phyloP scores from a whole-genome alignment of 2,329 filamentous ascomycete genomes.

The Trichophyton mentagrophytes region DNA sequence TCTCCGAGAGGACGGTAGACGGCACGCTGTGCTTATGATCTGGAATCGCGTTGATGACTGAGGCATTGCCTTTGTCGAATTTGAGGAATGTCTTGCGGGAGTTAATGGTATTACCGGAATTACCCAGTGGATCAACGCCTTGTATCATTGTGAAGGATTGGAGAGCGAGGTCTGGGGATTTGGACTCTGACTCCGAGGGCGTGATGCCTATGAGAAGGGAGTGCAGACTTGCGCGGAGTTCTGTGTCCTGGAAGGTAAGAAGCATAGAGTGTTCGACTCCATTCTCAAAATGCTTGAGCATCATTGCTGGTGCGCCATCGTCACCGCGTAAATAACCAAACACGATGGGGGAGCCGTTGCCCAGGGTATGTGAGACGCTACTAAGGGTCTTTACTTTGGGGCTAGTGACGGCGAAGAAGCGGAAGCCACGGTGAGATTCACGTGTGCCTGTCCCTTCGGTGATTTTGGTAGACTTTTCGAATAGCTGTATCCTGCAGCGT shows the following conservation, averaged over 20 bases:
- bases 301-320: conserved; percentile 54
- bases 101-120: conserved; percentile 13
- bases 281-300: conserved; percentile 57
- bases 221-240: conserved; percentile 58
- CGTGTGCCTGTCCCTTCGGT: conserved; percentile 60
- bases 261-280: conserved; percentile 58
- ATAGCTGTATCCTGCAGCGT: conserved; percentile 60
- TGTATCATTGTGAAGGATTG: conserved; percentile 51
- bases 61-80: conserved; percentile 27
- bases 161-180: conserved; percentile 57
- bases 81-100: conserved; percentile 23
- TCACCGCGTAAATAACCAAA: conserved; percentile 68
- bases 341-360: conserved; percentile 54
- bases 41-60: conserved; percentile 59
- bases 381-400: conserved; percentile 65
- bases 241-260: conserved; percentile 61
- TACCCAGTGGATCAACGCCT: conserved; percentile 21
- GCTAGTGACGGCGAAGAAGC: conserved; percentile 65
- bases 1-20: conserved; percentile 62
- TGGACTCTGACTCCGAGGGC: conserved; percentile 53
- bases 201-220: conserved; percentile 60
- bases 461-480: conserved; percentile 57
- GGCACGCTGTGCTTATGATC: conserved; percentile 30
- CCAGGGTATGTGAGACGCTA: conserved; percentile 58
- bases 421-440: conserved; percentile 63